Percentiles rank a stretch among this genome's conserved stretches.
phyloP scores from a whole-genome alignment of 805 yeast species.

The Zygosaccharomyces bailii region DNA sequence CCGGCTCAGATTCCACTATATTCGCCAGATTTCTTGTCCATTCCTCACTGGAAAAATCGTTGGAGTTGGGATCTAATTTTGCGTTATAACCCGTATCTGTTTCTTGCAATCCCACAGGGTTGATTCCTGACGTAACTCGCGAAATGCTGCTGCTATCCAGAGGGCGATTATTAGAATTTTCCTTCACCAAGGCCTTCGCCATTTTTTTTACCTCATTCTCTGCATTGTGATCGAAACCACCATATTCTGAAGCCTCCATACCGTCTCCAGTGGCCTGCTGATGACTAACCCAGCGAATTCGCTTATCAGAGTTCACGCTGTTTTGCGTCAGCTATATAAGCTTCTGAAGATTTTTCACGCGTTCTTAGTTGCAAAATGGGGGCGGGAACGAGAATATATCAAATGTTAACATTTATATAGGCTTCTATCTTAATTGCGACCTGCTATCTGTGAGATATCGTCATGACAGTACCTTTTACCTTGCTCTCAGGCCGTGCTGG shows the following conservation, averaged over 20 bases:
- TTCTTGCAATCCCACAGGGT: slow-evolving; percentile 25
- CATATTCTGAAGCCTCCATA: background rate
- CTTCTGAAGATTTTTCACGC: too few relatives aligned
- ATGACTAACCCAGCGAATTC: background rate
- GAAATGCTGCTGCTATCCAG: background rate
- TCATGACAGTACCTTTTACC: too few relatives aligned
- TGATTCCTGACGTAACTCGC: slow-evolving; percentile 18
- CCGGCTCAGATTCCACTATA: slow-evolving; percentile 51
- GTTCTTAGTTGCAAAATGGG: too few relatives aligned
- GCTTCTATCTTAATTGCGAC: too few relatives aligned
- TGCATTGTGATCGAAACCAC: background rate
- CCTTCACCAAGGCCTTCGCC: background rate
- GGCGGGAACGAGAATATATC: too few relatives aligned
- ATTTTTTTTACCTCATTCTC: background rate
- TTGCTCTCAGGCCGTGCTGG: too few relatives aligned
- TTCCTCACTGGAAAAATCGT: slow-evolving; percentile 53
- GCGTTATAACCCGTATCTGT: slow-evolving; percentile 35
- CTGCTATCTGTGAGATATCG: too few relatives aligned
- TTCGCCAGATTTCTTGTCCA: slow-evolving; percentile 67
- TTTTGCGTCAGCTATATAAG: too few relatives aligned
- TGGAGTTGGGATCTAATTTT: slow-evolving; percentile 56
- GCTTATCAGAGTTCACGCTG: too few relatives aligned
- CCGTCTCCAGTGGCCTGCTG: background rate
- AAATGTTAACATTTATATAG: too few relatives aligned
- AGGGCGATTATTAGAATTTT: background rate